Evolutionary conservation across 1,139 yeast species (phyloP), one percentile per base, ranked within the genome.

Genomic region (Meyerozyma athensensis): DNA sequence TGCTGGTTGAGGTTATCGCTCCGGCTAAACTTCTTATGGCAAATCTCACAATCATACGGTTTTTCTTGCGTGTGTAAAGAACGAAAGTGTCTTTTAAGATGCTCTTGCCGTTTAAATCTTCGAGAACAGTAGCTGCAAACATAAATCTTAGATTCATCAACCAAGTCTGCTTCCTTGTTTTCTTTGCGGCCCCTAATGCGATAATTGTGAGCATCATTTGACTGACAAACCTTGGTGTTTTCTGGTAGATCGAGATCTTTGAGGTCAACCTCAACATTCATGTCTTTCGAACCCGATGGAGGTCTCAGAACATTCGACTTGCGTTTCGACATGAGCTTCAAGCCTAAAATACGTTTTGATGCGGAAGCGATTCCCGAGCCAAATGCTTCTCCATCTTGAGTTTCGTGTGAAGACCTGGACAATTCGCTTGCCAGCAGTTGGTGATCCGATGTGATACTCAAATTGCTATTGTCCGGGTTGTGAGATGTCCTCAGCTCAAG

Each of bases 91-190:
- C 95, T 71, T 54, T 81, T 82, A 48, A 85, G 62, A 58, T 85
- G 95, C 53, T 85, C 95, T 55, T 81, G 87, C 47, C 94, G 74
- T 52, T 81, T 78, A 63, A 85, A 85, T 39, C 83, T 59, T 50
- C 84, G 64, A 35, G 76, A 69, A 50, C 86, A 80, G 49, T 65
- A 68, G 39, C 65, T 68, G 43, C 76, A 70, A 35, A 68, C 53
- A 46, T 54, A 70, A 21, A 70, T 67, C 50, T 70, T 70, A 8
- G 68, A 37, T 50, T 50, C 59, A 44, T 70, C 76, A 39, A 56
- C 59, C 48, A 68, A 48, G 45, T 70, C 76, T 1, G 74, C 74
- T 37, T 65, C 69, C 42, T 67, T 68, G 45, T 69, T 69, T 39
- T 70, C 75, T 44, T 70, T 70, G 19, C 76, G 58, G 4, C 76